Conservation (phyloP, 1,284 basidiomycete genomes). For the Cerioporus squamosus region DNA sequence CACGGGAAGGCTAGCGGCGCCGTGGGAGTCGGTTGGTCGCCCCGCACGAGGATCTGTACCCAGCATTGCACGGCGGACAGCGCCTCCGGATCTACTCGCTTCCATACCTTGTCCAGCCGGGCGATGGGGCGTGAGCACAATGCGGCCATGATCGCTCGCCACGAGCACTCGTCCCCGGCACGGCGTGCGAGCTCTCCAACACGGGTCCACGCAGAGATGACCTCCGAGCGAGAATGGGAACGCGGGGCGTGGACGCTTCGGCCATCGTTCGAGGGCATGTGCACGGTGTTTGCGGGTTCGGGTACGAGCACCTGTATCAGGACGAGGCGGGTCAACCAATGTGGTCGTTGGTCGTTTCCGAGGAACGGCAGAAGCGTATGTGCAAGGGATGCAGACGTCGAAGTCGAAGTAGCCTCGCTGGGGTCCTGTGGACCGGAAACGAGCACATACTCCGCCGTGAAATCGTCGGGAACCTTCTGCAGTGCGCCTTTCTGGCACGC, state of each 20-base stretch:
- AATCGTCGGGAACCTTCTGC: constrained; percentile 50
- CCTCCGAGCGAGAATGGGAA: constrained; percentile 70
- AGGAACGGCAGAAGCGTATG: constrained; percentile 47
- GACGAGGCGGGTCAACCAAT: constrained; percentile 78
- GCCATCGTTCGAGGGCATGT: constrained; percentile 38
- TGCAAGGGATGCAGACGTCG: not conserved
- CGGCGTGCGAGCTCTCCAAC: constrained; percentile 71
- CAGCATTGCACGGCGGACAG: constrained; percentile 65
- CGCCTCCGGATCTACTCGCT: constrained; percentile 63
- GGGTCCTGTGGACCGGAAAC: constrained; percentile 27
- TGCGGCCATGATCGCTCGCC: constrained; percentile 70
- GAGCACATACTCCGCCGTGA: constrained; percentile 54
- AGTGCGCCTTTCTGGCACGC: constrained; percentile 58
- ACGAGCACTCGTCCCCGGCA: constrained; percentile 75
- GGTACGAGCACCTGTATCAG: constrained; percentile 70
- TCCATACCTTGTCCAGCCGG: constrained; percentile 78
- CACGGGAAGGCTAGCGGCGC: constrained; percentile 64
- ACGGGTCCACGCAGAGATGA: constrained; percentile 71
- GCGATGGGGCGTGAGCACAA: constrained; percentile 75
- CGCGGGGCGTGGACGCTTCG: constrained; percentile 48
- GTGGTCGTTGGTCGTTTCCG: constrained; percentile 70
- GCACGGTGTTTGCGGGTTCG: constrained; percentile 39
- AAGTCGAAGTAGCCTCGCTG: constrained; percentile 6
- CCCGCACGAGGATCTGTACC: constrained; percentile 52
- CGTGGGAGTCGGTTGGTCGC: constrained; percentile 39